Percentiles rank a stretch among this genome's conserved stretches.
These are phyloP conservation scores for Lentinula detonsa DNA, from an alignment of 768 basidiomycete species.

Conservation along the genomic window DNA sequence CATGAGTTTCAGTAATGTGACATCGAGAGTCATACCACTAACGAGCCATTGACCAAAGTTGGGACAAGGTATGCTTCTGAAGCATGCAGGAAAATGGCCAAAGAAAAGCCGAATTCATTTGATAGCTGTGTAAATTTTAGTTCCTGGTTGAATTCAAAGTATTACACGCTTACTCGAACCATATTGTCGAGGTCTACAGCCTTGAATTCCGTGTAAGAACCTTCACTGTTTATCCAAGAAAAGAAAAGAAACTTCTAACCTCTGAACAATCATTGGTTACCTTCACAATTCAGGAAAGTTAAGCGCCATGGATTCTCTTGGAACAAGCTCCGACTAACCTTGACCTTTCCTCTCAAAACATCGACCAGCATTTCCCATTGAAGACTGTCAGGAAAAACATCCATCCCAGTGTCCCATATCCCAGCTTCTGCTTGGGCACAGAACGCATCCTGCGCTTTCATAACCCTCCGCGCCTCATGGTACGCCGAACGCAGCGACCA, in stretches of 20 bases:
- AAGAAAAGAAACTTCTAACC: conserved; percentile 19
- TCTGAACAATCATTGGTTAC: conserved; percentile 67
- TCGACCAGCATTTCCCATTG: conserved; percentile 79
- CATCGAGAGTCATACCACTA: conserved; percentile 17
- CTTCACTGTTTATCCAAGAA: background rate
- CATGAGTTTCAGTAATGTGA: background rate
- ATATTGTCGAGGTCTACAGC: conserved; percentile 62
- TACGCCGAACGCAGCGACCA: conserved; percentile 83
- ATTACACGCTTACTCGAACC: conserved; percentile 44
- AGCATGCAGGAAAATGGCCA: conserved; percentile 83
- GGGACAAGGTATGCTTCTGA: conserved; percentile 91
- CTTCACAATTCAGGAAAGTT: conserved; percentile 20
- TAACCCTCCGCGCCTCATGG: conserved; percentile 63
- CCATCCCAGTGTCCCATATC: conserved; percentile 28
- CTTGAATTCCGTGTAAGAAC: background rate
- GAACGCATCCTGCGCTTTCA: conserved; percentile 63
- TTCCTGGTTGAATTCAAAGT: background rate
- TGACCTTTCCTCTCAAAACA: conserved; percentile 81
- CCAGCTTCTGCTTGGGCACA: conserved; percentile 56
- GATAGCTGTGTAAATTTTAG: conserved; percentile 45
- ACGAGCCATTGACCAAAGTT: conserved; percentile 70
- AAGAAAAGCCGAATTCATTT: conserved; percentile 84
- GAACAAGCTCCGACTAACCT: conserved; percentile 32
- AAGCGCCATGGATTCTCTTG: background rate
- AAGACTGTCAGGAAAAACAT: conserved; percentile 55